Percentiles rank a stretch among this genome's conserved stretches.
Conservation (phyloP, 345 rosid species). For the Gossypium ekmanianum region DNA sequence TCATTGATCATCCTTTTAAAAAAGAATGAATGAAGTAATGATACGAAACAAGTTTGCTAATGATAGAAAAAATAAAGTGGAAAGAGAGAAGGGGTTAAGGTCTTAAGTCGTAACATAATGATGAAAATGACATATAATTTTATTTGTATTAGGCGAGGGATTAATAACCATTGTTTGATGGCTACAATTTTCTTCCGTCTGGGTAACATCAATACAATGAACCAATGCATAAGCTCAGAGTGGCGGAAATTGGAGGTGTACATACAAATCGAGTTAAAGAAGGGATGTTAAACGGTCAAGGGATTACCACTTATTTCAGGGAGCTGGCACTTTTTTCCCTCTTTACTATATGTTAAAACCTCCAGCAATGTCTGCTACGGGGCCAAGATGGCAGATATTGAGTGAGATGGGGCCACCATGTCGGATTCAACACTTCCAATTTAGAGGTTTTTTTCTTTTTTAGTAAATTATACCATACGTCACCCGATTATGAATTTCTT, state of each 20-base stretch:
- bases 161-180: conserved; percentile 5
- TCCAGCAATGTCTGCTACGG: background rate
- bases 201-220: conserved; percentile 20
- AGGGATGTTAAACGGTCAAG: conserved; percentile 2
- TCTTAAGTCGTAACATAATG: background rate
- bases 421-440: background rate
- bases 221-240: conserved; percentile 11
- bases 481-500: too few relatives aligned
- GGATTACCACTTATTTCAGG: background rate
- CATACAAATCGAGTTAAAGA: background rate
- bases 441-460: background rate
- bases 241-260: background rate
- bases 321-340: conserved; percentile 16
- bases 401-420: conserved; percentile 13
- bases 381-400: conserved; percentile 6
- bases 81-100: background rate
- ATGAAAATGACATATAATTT: conserved; percentile 16
- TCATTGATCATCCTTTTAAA: background rate
- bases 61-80: background rate
- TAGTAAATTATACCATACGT: too few relatives aligned
- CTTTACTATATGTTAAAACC: conserved; percentile 3
- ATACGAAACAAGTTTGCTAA: background rate
- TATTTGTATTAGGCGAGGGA: conserved; percentile 17
- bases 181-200: conserved; percentile 24
- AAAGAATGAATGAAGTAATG: background rate